These are phyloP conservation scores for Brettanomyces naardenensis DNA, from an alignment of 805 yeast species.

Conservation along the genomic window DNA sequence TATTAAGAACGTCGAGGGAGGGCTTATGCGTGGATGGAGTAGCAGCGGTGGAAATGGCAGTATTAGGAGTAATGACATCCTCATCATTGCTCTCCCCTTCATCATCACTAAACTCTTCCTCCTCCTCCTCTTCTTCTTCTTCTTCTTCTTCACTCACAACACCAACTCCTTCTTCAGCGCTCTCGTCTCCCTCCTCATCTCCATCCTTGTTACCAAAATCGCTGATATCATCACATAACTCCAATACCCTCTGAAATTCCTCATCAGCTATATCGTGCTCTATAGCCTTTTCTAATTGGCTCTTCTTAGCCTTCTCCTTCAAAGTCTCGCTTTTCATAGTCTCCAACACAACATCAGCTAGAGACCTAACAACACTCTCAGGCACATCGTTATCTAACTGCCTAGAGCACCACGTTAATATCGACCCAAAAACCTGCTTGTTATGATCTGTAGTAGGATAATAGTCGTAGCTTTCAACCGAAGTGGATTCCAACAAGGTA, in stretches of 20 bases:
- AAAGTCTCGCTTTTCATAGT: conserved; percentile 39
- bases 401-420: conserved; percentile 52
- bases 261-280: conserved; percentile 32
- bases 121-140: conserved; percentile 27
- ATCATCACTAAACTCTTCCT: conserved; percentile 20
- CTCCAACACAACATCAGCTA: conserved; percentile 59
- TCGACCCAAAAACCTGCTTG: conserved; percentile 40
- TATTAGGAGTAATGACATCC: neutral
- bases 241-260: conserved; percentile 37
- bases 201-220: conserved; percentile 32
- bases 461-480: conserved; percentile 47
- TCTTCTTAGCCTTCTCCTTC: conserved; percentile 36
- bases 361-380: conserved; percentile 62
- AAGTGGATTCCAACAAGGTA: conserved; percentile 28
- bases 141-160: conserved; percentile 32
- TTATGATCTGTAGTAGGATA: conserved; percentile 53
- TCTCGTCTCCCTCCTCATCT: conserved; percentile 25
- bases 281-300: conserved; percentile 45
- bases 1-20: neutral
- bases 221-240: conserved; percentile 37
- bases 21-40: neutral
- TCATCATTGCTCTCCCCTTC: conserved; percentile 21
- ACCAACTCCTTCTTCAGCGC: too few relatives aligned
- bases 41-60: neutral
- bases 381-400: conserved; percentile 65